These are phyloP conservation scores for Penicillium samsonianum DNA, from an alignment of 495 filamentous ascomycete species.

Conservation along the genomic window DNA sequence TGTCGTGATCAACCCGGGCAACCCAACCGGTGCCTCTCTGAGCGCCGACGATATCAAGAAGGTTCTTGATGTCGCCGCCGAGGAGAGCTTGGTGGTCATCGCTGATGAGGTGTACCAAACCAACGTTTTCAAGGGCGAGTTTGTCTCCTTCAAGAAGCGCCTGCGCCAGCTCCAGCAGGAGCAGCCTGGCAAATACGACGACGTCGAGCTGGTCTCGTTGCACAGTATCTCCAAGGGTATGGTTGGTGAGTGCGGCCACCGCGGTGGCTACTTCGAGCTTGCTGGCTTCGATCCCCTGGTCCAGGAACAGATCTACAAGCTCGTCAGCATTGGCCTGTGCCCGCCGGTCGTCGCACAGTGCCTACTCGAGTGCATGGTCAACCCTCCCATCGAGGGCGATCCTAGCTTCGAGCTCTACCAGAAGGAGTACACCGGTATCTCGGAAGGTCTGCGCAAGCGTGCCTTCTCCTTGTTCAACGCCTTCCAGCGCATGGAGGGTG, in stretches of 20 bases:
- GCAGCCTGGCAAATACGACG: constrained; percentile 70
- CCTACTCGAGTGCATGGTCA: constrained; percentile 94
- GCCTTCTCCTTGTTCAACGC: constrained; percentile 84
- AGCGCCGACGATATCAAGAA: constrained; percentile 72
- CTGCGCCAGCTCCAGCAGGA: constrained; percentile 82
- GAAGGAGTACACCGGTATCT: constrained; percentile 80
- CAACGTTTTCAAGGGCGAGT: constrained; percentile 91
- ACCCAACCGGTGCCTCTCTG: constrained; percentile 90
- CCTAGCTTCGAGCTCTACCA: constrained; percentile 80
- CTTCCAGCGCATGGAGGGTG: constrained; percentile 93
- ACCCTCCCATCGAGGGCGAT: constrained; percentile 81
- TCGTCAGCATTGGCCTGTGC: constrained; percentile 92
- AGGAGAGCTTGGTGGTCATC: constrained; percentile 83
- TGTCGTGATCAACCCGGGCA: constrained; percentile 97
- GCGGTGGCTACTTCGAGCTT: constrained; percentile 96
- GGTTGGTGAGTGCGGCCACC: constrained; percentile 97
- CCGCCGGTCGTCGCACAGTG: constrained; percentile 95
- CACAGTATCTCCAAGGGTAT: constrained; percentile 93
- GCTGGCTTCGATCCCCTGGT: constrained; percentile 84
- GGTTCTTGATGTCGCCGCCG: constrained; percentile 80
- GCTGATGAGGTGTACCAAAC: constrained; percentile 99
- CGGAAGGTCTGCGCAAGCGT: constrained; percentile 69
- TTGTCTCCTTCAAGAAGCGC: constrained; percentile 90
- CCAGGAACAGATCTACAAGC: constrained; percentile 94
- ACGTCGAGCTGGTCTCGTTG: constrained; percentile 82